These are phyloP conservation scores for Incumbomyces lentus DNA, from an alignment of 2,329 filamentous ascomycete species.

Conservation along the genomic window DNA sequence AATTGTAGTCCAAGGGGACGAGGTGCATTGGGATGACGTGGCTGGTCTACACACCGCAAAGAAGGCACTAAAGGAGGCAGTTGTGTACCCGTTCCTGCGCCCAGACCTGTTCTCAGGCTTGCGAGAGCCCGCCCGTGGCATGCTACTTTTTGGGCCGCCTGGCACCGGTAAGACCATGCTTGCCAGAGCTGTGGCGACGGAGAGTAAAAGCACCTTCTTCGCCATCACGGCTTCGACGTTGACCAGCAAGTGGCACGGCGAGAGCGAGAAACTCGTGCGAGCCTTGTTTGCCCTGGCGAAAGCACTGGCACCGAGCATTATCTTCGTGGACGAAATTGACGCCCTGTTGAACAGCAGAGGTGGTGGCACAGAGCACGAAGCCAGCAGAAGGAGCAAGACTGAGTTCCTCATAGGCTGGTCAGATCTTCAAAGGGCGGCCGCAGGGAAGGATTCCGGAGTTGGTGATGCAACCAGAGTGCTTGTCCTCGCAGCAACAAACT, in stretches of 20 bases:
- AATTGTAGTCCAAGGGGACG: constrained; percentile 83
- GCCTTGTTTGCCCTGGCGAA: constrained; percentile 88
- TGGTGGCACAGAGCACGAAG: constrained; percentile 73
- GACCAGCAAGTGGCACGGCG: constrained; percentile 91
- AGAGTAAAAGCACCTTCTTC: constrained; percentile 91
- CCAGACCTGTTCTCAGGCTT: constrained; percentile 94
- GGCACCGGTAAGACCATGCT: constrained; percentile 99
- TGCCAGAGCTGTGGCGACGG: constrained; percentile 84
- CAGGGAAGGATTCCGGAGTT: constrained; percentile 50
- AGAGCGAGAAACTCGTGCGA: constrained; percentile 90
- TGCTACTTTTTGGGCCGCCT: constrained; percentile 91
- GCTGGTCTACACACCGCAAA: constrained; percentile 86
- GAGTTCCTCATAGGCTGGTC: constrained; percentile 98
- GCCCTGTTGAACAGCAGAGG: constrained; percentile 77
- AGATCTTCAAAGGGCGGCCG: constrained; percentile 81
- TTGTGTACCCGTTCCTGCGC: constrained; percentile 91
- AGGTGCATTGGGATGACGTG: constrained; percentile 90
- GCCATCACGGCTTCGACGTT: constrained; percentile 90
- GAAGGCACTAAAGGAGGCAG: constrained; percentile 81
- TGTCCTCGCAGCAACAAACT: constrained; percentile 87
- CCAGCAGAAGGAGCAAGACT: constrained; percentile 87
- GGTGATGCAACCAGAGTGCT: constrained; percentile 82
- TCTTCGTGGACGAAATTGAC: constrained; percentile 98
- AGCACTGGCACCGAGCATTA: constrained; percentile 81
- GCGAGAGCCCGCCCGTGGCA: constrained; percentile 84